Evolutionary conservation across 2,329 filamentous ascomycete genomes (phyloP), one percentile per base, ranked within the genome.

Genomic region (Ilyonectria mors-panacis): DNA sequence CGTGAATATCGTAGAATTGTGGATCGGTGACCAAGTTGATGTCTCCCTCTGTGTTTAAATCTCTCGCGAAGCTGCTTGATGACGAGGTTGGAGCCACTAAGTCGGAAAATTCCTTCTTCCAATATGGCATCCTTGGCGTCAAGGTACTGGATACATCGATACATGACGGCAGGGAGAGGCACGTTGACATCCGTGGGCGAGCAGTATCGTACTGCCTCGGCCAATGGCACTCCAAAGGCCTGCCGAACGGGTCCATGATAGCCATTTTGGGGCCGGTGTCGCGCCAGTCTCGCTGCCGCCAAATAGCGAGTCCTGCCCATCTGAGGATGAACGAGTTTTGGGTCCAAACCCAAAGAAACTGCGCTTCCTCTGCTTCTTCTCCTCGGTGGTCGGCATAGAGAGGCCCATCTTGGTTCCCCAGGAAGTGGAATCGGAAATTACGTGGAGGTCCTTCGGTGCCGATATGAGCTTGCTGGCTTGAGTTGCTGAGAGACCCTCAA

Each of bases 11-110:
- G 78, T 97, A 94, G 78, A 95, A 97, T 65, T 93, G 91, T 56
- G 92, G 92, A 66, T 95, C 95, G 2, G 87, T 89, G 28, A 98
- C 80, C 58, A 99, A 86, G 78, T 97, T 94, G 71, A 99, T 88
- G 77, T 99, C 96, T 51, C 95, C 92, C 83, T 99, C 95, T 4
- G 83, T 90, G 80, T 99, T 99, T 98, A 84, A 99, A 99, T 2
- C 95, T 91, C 78, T 98, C 95, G 68, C 93, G 93, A 48, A 99
- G 87, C 64, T 90, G 90, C 81, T 95, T 97, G 82, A 99, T 97
- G 56, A 97, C 92, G 61, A 97, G 89, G 77, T 97, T 98, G 1
- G 95, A 98, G n/a, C 96, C 96, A 79, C 95, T 98, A 47, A 99
- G 86, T 58, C 96, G 91, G 86, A 99, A 99, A 47, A 99, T 97